Evolutionary conservation across 108 stramenopile species (phyloP).

Genomic region (Bacterosira constricta): DNA sequence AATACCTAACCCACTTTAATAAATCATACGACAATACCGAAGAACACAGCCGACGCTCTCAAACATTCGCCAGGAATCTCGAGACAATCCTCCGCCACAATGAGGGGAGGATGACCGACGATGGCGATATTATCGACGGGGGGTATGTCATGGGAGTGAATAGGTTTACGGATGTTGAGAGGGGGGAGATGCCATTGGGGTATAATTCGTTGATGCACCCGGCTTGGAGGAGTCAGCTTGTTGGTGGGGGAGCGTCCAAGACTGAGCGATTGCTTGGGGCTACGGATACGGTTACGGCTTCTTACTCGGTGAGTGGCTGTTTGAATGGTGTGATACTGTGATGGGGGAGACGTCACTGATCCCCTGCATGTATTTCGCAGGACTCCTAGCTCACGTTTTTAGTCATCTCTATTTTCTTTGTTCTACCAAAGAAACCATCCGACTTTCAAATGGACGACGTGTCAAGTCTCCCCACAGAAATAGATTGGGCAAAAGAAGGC

Average conservation of each 20-base stretch:
- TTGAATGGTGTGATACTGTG: neutral
- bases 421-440: conserved; percentile 24
- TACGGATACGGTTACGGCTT: neutral
- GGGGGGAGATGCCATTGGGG: conserved; percentile 58
- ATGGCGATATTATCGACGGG: conserved; percentile 25
- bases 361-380: too few species aligned
- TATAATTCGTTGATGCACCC: conserved; percentile 52
- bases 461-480: conserved; percentile 51
- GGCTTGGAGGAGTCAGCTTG: conserved; percentile 10
- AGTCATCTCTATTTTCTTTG: neutral
- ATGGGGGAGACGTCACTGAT: too few species aligned
- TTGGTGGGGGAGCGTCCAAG: neutral
- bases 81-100: conserved; percentile 62
- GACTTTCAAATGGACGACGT: conserved; percentile 55
- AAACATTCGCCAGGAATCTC: conserved; percentile 60
- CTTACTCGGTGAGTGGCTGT: conserved; percentile 33
- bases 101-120: conserved; percentile 20
- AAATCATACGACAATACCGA: conserved; percentile 49
- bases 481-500: conserved; percentile 83
- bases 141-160: conserved; percentile 64
- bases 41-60: conserved; percentile 50
- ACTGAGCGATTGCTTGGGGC: conserved; percentile 21
- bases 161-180: conserved; percentile 61
- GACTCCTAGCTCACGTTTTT: neutral
- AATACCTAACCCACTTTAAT: conserved; percentile 50